A percentile compares a stretch with the other conserved stretches of the same genome.
Evolutionary conservation across 2,329 filamentous ascomycete species (phyloP).

Genomic region (Penicillium sp.): DNA sequence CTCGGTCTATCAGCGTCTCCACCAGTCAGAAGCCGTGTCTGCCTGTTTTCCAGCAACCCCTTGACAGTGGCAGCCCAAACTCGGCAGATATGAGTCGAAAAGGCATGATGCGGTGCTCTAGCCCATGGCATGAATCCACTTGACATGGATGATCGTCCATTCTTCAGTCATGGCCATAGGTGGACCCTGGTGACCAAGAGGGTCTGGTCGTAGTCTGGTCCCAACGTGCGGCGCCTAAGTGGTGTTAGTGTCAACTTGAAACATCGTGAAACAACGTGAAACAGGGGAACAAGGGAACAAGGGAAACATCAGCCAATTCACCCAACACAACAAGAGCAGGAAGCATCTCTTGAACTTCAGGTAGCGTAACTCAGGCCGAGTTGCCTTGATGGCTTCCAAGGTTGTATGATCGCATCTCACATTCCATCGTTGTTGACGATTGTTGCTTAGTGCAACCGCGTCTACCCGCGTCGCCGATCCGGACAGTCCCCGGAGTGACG

Average conservation of each 20-base stretch:
- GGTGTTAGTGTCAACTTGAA: constrained; percentile 10
- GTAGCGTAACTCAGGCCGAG: background rate
- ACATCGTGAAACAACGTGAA: constrained; percentile 6
- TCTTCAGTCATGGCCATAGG: constrained; percentile 6
- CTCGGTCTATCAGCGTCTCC: background rate
- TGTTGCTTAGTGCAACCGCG: constrained; percentile 5
- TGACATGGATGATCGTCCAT: constrained; percentile 8
- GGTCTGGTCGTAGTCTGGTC: background rate
- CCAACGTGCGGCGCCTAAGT: constrained; percentile 5
- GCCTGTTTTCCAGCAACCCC: background rate
- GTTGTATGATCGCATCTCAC: constrained; percentile 3
- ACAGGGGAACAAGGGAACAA: constrained; percentile 2
- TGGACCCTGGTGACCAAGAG: constrained; percentile 2
- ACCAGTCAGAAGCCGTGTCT: background rate
- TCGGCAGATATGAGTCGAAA: background rate
- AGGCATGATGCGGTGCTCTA: background rate
- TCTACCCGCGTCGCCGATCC: constrained; percentile 9
- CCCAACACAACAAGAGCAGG: background rate
- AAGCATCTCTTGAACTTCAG: background rate
- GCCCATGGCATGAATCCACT: constrained; percentile 3
- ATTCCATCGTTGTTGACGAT: constrained; percentile 4
- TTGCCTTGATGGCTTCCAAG: background rate
- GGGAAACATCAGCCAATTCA: background rate
- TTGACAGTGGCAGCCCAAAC: background rate
- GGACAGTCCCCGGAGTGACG: background rate